Evolutionary conservation across 2,329 filamentous ascomycete species (phyloP).

Genomic region (Coniosporium tulheliwenetii): DNA sequence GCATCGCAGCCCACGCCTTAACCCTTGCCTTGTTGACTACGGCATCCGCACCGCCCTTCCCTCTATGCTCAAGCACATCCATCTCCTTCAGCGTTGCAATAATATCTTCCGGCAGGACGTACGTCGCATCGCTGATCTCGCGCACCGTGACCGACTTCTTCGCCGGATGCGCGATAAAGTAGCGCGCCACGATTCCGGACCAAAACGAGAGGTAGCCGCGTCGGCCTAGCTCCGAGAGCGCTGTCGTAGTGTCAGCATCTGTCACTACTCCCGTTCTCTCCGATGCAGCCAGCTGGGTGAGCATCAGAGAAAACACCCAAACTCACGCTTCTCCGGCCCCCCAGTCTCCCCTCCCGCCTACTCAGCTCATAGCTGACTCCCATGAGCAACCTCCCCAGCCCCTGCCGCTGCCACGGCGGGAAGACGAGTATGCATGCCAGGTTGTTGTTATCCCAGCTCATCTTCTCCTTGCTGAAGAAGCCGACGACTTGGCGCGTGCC

Average conservation of each 20-base stretch:
- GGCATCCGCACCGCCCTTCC: conserved; percentile 33
- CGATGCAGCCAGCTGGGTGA: background rate
- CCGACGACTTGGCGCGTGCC: conserved; percentile 50
- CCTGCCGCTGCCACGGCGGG: conserved; percentile 85
- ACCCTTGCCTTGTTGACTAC: conserved; percentile 44
- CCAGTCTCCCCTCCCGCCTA: conserved; percentile 64
- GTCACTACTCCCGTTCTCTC: background rate
- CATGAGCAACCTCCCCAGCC: conserved; percentile 79
- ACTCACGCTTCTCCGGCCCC: conserved; percentile 74
- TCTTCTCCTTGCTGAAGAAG: conserved; percentile 99
- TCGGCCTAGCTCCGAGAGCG: conserved; percentile 70
- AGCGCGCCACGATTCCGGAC: conserved; percentile 70
- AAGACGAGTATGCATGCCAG: conserved; percentile 92
- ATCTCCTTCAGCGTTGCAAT: conserved; percentile 65
- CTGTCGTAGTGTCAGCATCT: conserved; percentile 9
- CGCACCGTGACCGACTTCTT: conserved; percentile 47
- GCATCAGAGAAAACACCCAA: background rate
- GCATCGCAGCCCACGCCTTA: conserved; percentile 47
- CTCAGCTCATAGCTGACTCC: conserved; percentile 88
- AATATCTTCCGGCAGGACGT: conserved; percentile 75
- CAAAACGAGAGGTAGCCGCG: conserved; percentile 77
- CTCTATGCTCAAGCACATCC: conserved; percentile 45
- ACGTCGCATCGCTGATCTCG: conserved; percentile 61
- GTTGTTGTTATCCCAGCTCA: conserved; percentile 98
- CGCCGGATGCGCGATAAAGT: conserved; percentile 27